These are phyloP conservation scores for Salmacisia buchloeana DNA, from an alignment of 1,284 basidiomycete species.

Conservation along the genomic window DNA sequence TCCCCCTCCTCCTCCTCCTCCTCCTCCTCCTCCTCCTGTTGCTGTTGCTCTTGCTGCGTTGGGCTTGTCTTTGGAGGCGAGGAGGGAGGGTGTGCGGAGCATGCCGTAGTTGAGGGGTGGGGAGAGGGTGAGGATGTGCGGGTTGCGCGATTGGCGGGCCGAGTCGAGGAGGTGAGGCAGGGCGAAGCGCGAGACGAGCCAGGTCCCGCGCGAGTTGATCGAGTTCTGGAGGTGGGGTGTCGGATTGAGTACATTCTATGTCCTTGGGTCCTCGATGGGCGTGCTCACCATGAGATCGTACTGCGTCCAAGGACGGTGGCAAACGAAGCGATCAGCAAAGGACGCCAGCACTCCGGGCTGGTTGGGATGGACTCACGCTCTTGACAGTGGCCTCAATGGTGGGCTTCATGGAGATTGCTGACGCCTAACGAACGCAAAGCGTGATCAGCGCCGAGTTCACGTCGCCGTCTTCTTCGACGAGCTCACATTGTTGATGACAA, in stretches of 20 bases:
- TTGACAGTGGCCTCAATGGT: slow-evolving; percentile 33
- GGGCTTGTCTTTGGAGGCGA: too few species aligned
- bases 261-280: background rate
- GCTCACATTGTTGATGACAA: slow-evolving; percentile 48
- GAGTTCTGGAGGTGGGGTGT: background rate
- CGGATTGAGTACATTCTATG: too few species aligned
- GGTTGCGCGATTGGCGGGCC: slow-evolving; percentile 24
- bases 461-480: background rate
- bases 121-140: slow-evolving; percentile 46
- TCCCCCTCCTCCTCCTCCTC: too few species aligned
- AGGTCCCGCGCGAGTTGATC: slow-evolving; percentile 46
- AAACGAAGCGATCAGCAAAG: background rate
- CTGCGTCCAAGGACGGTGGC: background rate
- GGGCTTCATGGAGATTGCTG: slow-evolving; percentile 43
- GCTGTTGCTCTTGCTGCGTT: too few species aligned
- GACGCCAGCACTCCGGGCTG: background rate
- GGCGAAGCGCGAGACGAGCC: slow-evolving; percentile 38
- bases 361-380: slow-evolving; percentile 11
- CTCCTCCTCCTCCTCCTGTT: too few species aligned
- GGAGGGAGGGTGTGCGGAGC: too few species aligned
- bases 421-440: slow-evolving; percentile 31
- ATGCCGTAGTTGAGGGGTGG: slow-evolving; percentile 37
- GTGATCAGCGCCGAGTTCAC: too few species aligned
- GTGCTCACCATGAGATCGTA: background rate
- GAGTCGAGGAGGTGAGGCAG: slow-evolving; percentile 42